Evolutionary conservation across 257 asterid genomes (phyloP), one percentile per base, ranked within the genome.

Genomic region (Capsicum pubescens): DNA sequence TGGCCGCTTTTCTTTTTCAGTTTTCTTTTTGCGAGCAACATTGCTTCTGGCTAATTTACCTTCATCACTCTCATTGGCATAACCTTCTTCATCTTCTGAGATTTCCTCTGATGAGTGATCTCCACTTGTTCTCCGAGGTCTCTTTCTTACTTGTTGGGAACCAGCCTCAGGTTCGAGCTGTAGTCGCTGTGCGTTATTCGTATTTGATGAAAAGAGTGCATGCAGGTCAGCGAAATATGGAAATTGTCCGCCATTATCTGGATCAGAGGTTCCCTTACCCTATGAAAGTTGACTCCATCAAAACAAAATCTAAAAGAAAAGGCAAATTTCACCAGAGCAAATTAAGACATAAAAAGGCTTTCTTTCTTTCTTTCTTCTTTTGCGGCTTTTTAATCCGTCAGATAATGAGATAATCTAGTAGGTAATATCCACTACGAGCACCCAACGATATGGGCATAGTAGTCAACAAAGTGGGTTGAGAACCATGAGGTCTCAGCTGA

Each of bases 201-300:
- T 89, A 82, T 87, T 90, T 12, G 88, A 83, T 1, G 88, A 80
- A 39, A 93, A 91, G 39, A 88, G 84, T 36, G 90, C 92, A 81
- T 87, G 92, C 88, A 94, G 83, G 85, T 92, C 97, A 17, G 89
- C 87, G 50, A 85, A 93, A 82, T 88, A 94, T 14, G 92, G 93
- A 82, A 86, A 90, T 58, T 85, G 91, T 15, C 77, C 86, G 84
- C 82, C 86, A 26, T 55, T 87, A 35, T 90, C 93, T 50, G 48
- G 83, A 63, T 86, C 90, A 79, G 88, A 83, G 48, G 86, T 84
- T 84, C 90, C 94, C 79, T 85, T 87, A 59, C 89, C 97, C 97
- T 90, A 88, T 12, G 82, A 70, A 54, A 70, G 4, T 81, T 14
- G 66, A 83, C 82, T 50, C 19, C 80, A 85, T 56, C 46, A 19